Percentiles rank a stretch among this genome's conserved stretches.
phyloP scores from a whole-genome alignment of 2,329 filamentous ascomycete genomes.

The Fusarium sp. region DNA sequence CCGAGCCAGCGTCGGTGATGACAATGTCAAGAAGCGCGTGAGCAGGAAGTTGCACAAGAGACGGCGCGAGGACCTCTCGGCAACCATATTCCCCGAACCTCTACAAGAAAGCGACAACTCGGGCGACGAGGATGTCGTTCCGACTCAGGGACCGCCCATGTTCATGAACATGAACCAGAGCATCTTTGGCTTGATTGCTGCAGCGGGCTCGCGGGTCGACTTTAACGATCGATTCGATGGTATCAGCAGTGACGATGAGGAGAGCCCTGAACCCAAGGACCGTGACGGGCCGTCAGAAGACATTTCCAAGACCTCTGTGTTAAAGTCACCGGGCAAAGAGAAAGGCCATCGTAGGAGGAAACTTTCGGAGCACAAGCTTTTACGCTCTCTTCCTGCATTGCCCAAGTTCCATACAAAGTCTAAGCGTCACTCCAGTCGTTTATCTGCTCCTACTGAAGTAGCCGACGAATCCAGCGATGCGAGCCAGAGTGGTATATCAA shows the following conservation, averaged over 20 bases:
- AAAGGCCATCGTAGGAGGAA: conserved; percentile 65
- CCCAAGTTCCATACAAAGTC: conserved; percentile 59
- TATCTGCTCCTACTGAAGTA: conserved; percentile 53
- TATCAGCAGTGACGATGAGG: conserved; percentile 85
- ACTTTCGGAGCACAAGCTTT: conserved; percentile 73
- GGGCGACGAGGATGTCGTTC: conserved; percentile 61
- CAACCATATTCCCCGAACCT: conserved; percentile 63
- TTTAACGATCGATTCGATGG: conserved; percentile 85
- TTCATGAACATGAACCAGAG: conserved; percentile 90
- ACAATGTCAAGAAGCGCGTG: conserved; percentile 54
- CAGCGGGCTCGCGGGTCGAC: conserved; percentile 84
- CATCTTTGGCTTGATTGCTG: conserved; percentile 91
- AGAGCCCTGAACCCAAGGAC: conserved; percentile 58
- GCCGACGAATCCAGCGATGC: conserved; percentile 46
- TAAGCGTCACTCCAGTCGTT: conserved; percentile 57
- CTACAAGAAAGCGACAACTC: conserved; percentile 64
- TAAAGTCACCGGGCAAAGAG: conserved; percentile 49
- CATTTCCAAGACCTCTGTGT: conserved; percentile 58
- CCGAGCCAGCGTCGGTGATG: conserved; percentile 47
- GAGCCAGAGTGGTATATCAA: conserved; percentile 41
- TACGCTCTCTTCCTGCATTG: conserved; percentile 74
- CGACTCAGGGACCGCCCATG: conserved; percentile 60
- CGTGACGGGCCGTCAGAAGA: conserved; percentile 60
- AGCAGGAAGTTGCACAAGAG: conserved; percentile 61
- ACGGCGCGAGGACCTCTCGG: conserved; percentile 53